Percentiles rank a stretch among this genome's conserved stretches.
Conservation (phyloP, 345 rosid species). For the Schrenkiella parvula region DNA sequence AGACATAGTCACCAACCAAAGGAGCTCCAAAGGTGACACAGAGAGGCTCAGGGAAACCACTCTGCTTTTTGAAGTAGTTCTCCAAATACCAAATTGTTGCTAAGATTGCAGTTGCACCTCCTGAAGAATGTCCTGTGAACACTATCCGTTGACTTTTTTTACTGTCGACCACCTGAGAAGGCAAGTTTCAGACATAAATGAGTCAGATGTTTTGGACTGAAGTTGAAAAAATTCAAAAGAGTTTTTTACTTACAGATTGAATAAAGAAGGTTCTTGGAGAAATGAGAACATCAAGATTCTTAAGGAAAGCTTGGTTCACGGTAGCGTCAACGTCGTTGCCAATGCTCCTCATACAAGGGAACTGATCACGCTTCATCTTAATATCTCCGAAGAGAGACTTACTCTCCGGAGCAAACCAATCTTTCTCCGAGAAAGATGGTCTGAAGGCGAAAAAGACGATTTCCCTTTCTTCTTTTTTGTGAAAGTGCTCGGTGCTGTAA, state of each 20-base stretch:
- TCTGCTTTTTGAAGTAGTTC: neutral
- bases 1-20: slow-evolving; percentile 51
- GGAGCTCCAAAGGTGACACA: slow-evolving; percentile 92
- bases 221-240: neutral
- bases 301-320: slow-evolving; percentile 61
- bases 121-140: slow-evolving; percentile 83
- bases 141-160: slow-evolving; percentile 39
- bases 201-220: neutral
- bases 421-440: slow-evolving; percentile 39
- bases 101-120: slow-evolving; percentile 70
- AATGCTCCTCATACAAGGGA: slow-evolving; percentile 57
- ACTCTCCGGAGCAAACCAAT: slow-evolving; percentile 36
- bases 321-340: slow-evolving; percentile 45
- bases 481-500: slow-evolving; percentile 28
- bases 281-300: slow-evolving; percentile 21
- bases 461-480: slow-evolving; percentile 15
- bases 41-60: slow-evolving; percentile 18
- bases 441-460: slow-evolving; percentile 45
- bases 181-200: neutral
- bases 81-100: slow-evolving; percentile 68
- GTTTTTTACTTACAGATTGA: slow-evolving; percentile 5
- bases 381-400: slow-evolving; percentile 49
- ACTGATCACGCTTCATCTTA: slow-evolving; percentile 35
- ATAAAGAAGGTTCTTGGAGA: neutral
- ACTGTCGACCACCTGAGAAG: slow-evolving; percentile 44